phyloP scores from a whole-genome alignment of 768 basidiomycete species.

The Hygrocybe coccinea region DNA sequence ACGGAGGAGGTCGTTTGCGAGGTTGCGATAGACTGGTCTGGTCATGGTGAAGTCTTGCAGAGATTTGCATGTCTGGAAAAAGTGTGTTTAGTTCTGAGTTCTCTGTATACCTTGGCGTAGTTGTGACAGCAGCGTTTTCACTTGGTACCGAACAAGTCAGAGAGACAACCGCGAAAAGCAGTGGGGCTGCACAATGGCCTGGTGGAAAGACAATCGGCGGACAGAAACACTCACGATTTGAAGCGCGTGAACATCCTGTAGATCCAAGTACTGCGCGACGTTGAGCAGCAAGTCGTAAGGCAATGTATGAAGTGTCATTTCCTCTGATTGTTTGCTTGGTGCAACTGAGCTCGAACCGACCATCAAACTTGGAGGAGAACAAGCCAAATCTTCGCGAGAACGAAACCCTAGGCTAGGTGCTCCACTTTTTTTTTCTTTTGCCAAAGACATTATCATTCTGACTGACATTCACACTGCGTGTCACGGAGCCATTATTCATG shows the following conservation, averaged over 20 bases:
- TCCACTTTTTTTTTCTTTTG: no score
- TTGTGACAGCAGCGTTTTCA: no score
- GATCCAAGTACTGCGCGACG: constrained; percentile 57
- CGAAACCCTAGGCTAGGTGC: no score
- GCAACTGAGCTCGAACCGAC: neutral
- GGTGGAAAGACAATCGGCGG: neutral
- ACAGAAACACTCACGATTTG: constrained; percentile 48
- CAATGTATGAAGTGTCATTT: constrained; percentile 30
- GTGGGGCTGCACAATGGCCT: constrained; percentile 1
- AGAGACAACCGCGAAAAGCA: neutral
- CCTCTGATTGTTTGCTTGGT: neutral
- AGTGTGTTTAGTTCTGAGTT: neutral
- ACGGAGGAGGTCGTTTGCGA: constrained; percentile 56
- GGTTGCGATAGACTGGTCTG: constrained; percentile 61
- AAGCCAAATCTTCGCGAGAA: no score
- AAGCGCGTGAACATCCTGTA: constrained; percentile 55
- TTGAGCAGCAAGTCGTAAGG: constrained; percentile 71
- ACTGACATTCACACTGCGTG: no score
- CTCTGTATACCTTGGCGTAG: no score
- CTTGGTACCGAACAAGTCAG: neutral
- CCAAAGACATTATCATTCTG: no score
- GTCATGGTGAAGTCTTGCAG: constrained; percentile 58
- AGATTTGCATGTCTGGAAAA: constrained; percentile 55
- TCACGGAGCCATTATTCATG: no score
- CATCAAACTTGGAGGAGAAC: no score